phyloP scores from a whole-genome alignment of 2,329 filamentous ascomycete genomes.

The Talaromyces albobiverticillius region DNA sequence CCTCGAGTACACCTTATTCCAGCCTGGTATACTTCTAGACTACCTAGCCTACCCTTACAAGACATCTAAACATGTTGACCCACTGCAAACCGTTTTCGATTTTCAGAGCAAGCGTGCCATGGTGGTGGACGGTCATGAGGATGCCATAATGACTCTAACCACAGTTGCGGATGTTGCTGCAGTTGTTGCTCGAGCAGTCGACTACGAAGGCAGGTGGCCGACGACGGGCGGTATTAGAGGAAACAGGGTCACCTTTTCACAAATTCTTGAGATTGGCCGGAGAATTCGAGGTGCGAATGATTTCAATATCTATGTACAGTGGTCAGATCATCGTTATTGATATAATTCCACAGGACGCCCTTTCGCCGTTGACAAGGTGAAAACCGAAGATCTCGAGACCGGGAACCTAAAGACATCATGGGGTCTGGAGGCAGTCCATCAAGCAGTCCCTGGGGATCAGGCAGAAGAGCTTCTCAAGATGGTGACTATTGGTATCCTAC shows the following conservation, averaged over 20 bases:
- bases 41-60: constrained; percentile 9
- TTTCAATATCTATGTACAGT: not conserved
- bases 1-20: constrained; percentile 11
- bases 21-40: constrained; percentile 9
- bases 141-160: constrained; percentile 2
- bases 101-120: constrained; percentile 3
- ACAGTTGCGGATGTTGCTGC: constrained; percentile 5
- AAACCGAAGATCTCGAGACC: constrained; percentile 2
- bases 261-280: constrained; percentile 1
- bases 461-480: not conserved
- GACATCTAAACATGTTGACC: constrained; percentile 8
- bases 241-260: constrained; percentile 1
- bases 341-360: not conserved
- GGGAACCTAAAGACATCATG: not conserved
- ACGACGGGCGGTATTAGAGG: constrained; percentile 7
- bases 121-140: constrained; percentile 3
- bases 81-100: constrained; percentile 3
- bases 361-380: not conserved
- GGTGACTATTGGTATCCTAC: constrained; percentile 1
- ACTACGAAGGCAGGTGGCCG: constrained; percentile 11
- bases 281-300: constrained; percentile 2
- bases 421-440: constrained; percentile 1
- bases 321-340: not conserved
- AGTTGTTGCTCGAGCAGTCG: constrained; percentile 3
- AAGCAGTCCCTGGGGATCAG: not conserved